A percentile compares a stretch with the other conserved stretches of the same genome.
Conservation (phyloP, 768 basidiomycete genomes). For the Psilocybe azurescens region DNA sequence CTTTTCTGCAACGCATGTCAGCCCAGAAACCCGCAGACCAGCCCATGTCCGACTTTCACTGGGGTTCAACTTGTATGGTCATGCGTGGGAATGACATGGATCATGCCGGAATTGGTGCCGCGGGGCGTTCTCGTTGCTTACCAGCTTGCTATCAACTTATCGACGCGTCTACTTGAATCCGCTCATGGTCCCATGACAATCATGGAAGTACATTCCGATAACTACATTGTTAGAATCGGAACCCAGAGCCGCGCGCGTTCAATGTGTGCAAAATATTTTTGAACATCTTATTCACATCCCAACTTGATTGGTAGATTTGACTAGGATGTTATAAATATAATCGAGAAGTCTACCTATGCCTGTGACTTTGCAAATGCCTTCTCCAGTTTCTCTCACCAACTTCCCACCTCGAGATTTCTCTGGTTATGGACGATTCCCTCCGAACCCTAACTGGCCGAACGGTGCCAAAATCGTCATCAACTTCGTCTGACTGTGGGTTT, state of each 20-base stretch:
- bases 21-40: too few species aligned
- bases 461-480: conserved; percentile 23
- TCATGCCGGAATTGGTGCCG: too few species aligned
- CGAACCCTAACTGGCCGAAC: conserved; percentile 23
- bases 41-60: too few species aligned
- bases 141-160: neutral
- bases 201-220: neutral
- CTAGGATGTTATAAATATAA: too few species aligned
- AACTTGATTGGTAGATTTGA: neutral
- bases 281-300: neutral
- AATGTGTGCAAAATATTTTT: neutral
- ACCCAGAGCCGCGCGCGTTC: neutral
- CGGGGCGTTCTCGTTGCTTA: too few species aligned
- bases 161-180: neutral
- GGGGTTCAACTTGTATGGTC: neutral
- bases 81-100: too few species aligned
- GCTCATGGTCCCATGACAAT: neutral
- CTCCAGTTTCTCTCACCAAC: conserved; percentile 13
- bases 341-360: too few species aligned
- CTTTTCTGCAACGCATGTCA: too few species aligned
- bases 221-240: neutral
- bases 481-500: conserved; percentile 22
- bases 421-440: conserved; percentile 22
- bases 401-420: conserved; percentile 20
- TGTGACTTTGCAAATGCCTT: neutral